phyloP scores from a whole-genome alignment of 1,284 basidiomycete species.

The Irpex sp. region DNA sequence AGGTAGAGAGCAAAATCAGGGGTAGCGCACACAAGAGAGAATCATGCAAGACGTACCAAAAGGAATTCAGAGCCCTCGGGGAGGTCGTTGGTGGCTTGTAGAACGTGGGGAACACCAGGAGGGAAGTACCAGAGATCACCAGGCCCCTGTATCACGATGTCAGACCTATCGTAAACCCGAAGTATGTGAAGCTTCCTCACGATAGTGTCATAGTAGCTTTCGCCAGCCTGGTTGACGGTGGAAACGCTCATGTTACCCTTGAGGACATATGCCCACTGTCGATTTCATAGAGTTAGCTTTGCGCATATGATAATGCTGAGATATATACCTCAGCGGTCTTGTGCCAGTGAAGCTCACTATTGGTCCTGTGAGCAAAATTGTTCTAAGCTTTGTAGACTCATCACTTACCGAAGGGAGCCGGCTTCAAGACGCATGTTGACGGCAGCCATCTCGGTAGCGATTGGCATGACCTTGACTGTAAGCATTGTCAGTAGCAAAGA shows the following conservation, averaged over 20 bases:
- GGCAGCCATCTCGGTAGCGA: conserved; percentile 59
- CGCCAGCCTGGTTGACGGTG: conserved; percentile 56
- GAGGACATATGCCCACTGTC: conserved; percentile 64
- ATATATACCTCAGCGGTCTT: conserved; percentile 53
- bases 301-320: not conserved
- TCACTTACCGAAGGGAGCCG: conserved; percentile 55
- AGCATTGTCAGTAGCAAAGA: conserved; percentile 4
- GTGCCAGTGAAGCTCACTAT: conserved; percentile 75
- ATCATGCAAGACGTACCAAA: conserved; percentile 39
- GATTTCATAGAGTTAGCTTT: not conserved
- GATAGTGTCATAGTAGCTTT: conserved; percentile 57
- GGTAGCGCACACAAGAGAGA: no score
- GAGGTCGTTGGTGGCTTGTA: conserved; percentile 61
- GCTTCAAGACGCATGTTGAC: conserved; percentile 69
- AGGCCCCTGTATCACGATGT: conserved; percentile 20
- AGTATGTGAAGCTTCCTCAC: conserved; percentile 11
- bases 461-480: conserved; percentile 55
- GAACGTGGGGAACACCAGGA: conserved; percentile 42
- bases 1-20: not conserved
- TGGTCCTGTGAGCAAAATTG: not conserved
- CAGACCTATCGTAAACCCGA: not conserved
- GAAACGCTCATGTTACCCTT: conserved; percentile 43
- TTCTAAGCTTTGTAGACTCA: not conserved
- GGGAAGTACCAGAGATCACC: conserved; percentile 65
- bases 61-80: conserved; percentile 67